phyloP scores from a whole-genome alignment of 2,329 filamentous ascomycete genomes.

The Zelopaecilomyces penicillatus region DNA sequence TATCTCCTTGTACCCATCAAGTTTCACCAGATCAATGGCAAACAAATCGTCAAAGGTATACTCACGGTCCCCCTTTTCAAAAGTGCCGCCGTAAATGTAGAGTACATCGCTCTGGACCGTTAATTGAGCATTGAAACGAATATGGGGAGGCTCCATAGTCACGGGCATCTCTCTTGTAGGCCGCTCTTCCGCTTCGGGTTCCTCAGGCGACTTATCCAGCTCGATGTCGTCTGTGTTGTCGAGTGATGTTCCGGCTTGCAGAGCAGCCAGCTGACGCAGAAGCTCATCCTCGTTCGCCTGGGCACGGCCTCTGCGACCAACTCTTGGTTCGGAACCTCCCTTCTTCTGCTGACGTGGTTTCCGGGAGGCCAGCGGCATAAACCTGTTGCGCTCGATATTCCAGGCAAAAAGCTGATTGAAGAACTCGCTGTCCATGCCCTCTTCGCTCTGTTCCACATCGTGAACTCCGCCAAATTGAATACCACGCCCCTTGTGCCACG shows the following conservation, averaged over 20 bases:
- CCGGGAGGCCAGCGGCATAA: conserved; percentile 74
- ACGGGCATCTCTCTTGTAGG: conserved; percentile 56
- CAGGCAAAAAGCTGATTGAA: conserved; percentile 88
- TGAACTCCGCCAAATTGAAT: conserved; percentile 93
- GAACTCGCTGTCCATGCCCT: conserved; percentile 95
- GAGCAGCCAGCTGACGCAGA: conserved; percentile 72
- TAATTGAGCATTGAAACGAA: conserved; percentile 83
- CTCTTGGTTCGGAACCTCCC: conserved; percentile 45
- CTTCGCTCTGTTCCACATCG: conserved; percentile 82
- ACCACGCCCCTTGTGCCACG: conserved; percentile 84
- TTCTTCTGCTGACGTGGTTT: conserved; percentile 60
- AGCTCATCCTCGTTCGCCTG: conserved; percentile 91
- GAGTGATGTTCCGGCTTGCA: conserved; percentile 66
- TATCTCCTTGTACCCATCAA: conserved; percentile 88
- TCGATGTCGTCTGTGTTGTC: conserved; percentile 43
- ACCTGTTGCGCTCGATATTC: conserved; percentile 92
- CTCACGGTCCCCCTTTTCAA: conserved; percentile 88
- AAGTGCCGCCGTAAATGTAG: conserved; percentile 92
- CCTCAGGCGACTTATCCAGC: conserved; percentile 41
- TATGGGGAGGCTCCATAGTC: conserved; percentile 76
- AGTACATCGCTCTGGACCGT: conserved; percentile 87
- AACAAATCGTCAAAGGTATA: conserved; percentile 95
- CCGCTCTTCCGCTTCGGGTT: conserved; percentile 47
- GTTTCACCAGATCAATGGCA: conserved; percentile 84
- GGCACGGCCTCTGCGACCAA: conserved; percentile 59